Conservation (phyloP, 768 basidiomycete species). For the Porpolomopsis calyptriformis region DNA sequence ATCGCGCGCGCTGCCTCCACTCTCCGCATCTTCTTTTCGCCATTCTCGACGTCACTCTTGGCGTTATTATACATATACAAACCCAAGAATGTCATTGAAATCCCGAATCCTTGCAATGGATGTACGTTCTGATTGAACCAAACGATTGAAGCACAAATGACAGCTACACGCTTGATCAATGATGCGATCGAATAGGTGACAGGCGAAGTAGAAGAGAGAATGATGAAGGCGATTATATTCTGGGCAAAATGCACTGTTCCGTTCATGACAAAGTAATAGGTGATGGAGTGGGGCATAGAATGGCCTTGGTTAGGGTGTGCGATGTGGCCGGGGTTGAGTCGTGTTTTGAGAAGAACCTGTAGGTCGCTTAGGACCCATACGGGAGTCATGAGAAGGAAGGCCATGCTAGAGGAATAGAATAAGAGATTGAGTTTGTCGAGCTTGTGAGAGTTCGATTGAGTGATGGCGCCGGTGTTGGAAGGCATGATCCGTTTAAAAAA, state of each 20-base stretch:
- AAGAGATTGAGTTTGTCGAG: constrained; percentile 96
- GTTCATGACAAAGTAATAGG: constrained; percentile 83
- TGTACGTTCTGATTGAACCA: constrained; percentile 92
- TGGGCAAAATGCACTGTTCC: constrained; percentile 94
- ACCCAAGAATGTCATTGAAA: constrained; percentile 78
- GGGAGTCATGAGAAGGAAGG: constrained; percentile 93
- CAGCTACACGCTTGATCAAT: constrained; percentile 93
- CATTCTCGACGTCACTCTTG: constrained; percentile 84
- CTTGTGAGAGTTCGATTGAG: constrained; percentile 46
- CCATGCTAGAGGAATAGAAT: constrained; percentile 88
- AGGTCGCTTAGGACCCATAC: constrained; percentile 90
- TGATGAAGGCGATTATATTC: constrained; percentile 95
- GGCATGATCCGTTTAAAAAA: constrained; percentile 99
- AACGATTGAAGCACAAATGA: constrained; percentile 94
- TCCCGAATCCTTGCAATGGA: constrained; percentile 80
- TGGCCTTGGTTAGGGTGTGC: constrained; percentile 37
- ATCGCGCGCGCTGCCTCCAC: constrained; percentile 63
- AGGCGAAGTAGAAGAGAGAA: constrained; percentile 90
- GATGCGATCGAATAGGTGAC: constrained; percentile 99
- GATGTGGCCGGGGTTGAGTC: constrained; percentile 29
- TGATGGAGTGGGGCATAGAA: constrained; percentile 48
- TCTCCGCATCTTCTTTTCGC: constrained; percentile 78
- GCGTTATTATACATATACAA: constrained; percentile 95
- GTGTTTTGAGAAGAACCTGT: constrained; percentile 45
- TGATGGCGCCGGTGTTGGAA: constrained; percentile 31